Conservation (phyloP, 1,284 basidiomycete species). For the Trichosporon sp. region DNA sequence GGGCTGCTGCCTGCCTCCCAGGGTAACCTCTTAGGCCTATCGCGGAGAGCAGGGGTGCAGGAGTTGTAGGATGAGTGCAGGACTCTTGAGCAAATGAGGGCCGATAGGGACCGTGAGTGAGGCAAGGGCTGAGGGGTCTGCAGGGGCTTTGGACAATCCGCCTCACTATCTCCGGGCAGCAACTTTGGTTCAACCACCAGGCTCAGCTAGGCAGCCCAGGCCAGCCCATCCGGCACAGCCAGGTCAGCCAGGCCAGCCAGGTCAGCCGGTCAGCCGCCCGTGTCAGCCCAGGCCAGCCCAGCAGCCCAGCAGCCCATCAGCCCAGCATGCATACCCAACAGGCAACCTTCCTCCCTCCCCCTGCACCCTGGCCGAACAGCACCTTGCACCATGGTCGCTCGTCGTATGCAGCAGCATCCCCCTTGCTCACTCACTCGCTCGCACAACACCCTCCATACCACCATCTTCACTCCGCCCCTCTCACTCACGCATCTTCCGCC, state of each 20-base stretch:
- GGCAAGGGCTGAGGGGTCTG: not conserved
- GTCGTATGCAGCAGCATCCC: not conserved
- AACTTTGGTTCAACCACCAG: not conserved
- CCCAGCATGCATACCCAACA: too few relatives aligned
- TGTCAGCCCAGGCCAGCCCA: too few relatives aligned
- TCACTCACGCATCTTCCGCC: not conserved
- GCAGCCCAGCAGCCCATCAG: too few relatives aligned
- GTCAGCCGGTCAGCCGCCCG: too few relatives aligned
- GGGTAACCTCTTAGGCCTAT: not conserved
- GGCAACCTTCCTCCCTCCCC: too few relatives aligned
- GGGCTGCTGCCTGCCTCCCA: not conserved
- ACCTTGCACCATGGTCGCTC: too few relatives aligned
- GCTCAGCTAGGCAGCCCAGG: too few relatives aligned
- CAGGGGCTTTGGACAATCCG: not conserved
- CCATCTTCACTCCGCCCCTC: not conserved
- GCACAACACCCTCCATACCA: not conserved
- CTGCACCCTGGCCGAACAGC: not conserved
- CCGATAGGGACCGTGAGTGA: not conserved
- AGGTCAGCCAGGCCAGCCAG: too few relatives aligned
- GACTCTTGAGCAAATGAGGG: too few relatives aligned
- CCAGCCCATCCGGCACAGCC: too few relatives aligned
- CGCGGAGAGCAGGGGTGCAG: not conserved
- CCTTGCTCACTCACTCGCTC: too few relatives aligned
- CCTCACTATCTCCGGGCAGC: constrained; percentile 4
- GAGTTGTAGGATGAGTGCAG: too few relatives aligned